These are phyloP conservation scores for Stephania cephalantha DNA, from an alignment of 164 flowering plant genomes.

Conservation along the genomic window DNA sequence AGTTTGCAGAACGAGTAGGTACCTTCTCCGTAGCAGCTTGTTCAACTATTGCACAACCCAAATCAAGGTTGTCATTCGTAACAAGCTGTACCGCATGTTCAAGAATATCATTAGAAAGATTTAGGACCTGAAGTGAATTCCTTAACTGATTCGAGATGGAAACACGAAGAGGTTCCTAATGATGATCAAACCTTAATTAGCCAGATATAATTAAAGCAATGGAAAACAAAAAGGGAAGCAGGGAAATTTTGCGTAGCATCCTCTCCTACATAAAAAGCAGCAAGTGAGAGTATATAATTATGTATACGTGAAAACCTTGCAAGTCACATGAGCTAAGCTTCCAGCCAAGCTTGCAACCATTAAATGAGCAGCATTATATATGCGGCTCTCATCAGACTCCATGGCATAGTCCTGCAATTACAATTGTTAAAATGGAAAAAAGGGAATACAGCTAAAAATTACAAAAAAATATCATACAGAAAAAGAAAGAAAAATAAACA, in stretches of 20 bases:
- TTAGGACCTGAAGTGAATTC: slow-evolving; percentile 59
- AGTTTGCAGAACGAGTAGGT: background rate
- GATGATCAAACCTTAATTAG: slow-evolving; percentile 5
- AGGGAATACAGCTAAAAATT: background rate
- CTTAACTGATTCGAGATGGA: slow-evolving; percentile 75
- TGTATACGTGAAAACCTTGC: slow-evolving; percentile 62
- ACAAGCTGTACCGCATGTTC: slow-evolving; percentile 78
- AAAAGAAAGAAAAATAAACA: background rate
- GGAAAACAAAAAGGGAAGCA: background rate
- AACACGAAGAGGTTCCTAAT: slow-evolving; percentile 81
- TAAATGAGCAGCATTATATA: slow-evolving; percentile 85
- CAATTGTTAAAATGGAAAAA: background rate
- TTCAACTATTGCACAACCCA: slow-evolving; percentile 92
- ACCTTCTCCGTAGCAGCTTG: slow-evolving; percentile 97
- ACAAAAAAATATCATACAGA: background rate
- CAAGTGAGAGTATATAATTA: background rate
- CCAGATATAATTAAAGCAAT: background rate
- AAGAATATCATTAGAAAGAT: slow-evolving; percentile 47
- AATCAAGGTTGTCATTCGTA: slow-evolving; percentile 94
- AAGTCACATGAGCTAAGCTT: slow-evolving; percentile 97
- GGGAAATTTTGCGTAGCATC: background rate
- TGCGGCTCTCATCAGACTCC: slow-evolving; percentile 93
- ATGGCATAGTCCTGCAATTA: slow-evolving; percentile 73
- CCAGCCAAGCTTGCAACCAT: slow-evolving; percentile 98
- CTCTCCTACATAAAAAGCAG: background rate